A percentile compares a stretch with the other conserved stretches of the same genome.
Evolutionary conservation across 1,284 basidiomycete genomes (phyloP).

Genomic region (Ustilago tritici): DNA sequence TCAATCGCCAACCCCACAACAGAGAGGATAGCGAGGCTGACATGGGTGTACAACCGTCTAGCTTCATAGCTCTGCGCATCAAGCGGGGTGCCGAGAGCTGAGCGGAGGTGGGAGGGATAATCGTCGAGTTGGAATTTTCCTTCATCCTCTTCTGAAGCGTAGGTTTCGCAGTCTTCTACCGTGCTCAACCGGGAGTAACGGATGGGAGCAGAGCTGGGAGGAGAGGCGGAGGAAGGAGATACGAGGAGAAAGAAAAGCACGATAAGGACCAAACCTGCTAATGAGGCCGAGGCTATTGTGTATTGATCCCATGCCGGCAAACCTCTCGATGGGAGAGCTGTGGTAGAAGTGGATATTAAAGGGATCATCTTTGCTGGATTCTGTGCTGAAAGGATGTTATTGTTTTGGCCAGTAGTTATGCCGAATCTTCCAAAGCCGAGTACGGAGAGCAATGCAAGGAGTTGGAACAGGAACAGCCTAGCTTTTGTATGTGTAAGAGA

Average conservation of each 20-base stretch:
- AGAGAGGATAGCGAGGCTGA: constrained; percentile 19
- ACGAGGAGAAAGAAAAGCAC: constrained; percentile 14
- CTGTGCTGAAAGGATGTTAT: not conserved
- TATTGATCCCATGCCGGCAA: constrained; percentile 21
- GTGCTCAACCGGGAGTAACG: constrained; percentile 14
- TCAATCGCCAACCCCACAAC: constrained; percentile 35
- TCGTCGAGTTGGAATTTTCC: constrained; percentile 24
- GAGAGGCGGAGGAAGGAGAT: not conserved
- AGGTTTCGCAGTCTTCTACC: not conserved
- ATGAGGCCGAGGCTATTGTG: constrained; percentile 5
- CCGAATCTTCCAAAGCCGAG: no score
- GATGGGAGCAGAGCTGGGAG: not conserved
- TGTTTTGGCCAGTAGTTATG: no score
- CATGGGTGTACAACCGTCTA: constrained; percentile 14
- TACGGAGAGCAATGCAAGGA: no score
- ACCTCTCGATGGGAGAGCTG: not conserved
- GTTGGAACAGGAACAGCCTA: no score
- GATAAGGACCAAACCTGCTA: constrained; percentile 8
- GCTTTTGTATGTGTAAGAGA: no score
- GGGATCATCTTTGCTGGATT: constrained; percentile 17
- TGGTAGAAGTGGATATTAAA: constrained; percentile 15
- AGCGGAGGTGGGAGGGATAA: constrained; percentile 19
- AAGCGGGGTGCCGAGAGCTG: constrained; percentile 28
- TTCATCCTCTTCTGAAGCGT: not conserved
- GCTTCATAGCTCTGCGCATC: constrained; percentile 14